Base-by-base conservation (phyloP, 352 stramenopile genomes). In the Plasmopara viticola region DNA sequence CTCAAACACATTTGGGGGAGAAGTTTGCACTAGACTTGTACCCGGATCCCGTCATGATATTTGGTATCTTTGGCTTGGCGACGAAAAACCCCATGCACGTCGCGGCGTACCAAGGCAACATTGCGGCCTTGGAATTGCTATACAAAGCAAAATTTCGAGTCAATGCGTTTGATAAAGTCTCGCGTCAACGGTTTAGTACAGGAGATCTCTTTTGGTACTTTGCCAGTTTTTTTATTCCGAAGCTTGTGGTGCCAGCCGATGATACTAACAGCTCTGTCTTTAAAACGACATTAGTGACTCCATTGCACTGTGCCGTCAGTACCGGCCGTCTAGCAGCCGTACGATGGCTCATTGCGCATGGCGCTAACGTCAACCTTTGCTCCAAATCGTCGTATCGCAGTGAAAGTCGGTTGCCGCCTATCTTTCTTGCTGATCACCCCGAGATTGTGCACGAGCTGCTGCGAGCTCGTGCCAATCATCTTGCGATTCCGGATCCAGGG, bases 11-110 rank as follows among this genome's bases (percentile, higher is more conserved):
- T 44, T 58, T 90, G 9, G 83, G 80, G 2, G 47, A 65, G 2
- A 57, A 45, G 18, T 93, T 90, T 51, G 73, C 77, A 3, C 58
- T 55, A 28, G 72, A 87, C 13, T 51, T 90, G 52, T 94, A 89
- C 46, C 67, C 70, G 2, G 80, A 90, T 35, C 72, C 80, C 9
- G 64, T 69, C 30, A 76, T 94, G 50, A 62, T 78, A 42, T 70
- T 87, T 15, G 65, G 76, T 42, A 76, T 86, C n/a, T 87, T 87
- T 53, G 68, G 74, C n/a, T 72, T 78, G 25, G 82, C 80, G 15
- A 84, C 74, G 55, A 93, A 93, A 57, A 90, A 93, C 44, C 83
- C 83, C 20, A 80, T 93, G 74, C 83, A 93, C 29, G 77, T 93
- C 5, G 83, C 83, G 1, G 83, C 83, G 13, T 88, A 87, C 48